Percentiles rank a stretch among this genome's conserved stretches.
These are phyloP conservation scores for Amanita rimosa DNA, from an alignment of 768 basidiomycete species.

Conservation along the genomic window DNA sequence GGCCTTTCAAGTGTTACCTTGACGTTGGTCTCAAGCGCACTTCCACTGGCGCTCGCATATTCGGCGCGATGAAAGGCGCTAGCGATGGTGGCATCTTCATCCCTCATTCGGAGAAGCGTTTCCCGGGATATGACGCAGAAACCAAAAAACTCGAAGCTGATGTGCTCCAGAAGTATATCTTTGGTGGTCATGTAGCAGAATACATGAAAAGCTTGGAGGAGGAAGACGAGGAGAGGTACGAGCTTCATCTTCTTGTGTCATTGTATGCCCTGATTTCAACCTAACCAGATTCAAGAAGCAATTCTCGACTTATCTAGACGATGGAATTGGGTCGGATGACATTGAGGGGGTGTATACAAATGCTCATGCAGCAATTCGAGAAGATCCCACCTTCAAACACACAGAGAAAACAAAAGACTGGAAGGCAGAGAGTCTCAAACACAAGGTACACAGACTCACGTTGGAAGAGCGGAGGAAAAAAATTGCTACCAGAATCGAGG, in stretches of 20 bases:
- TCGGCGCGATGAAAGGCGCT: slow-evolving; percentile 98
- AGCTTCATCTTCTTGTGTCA: slow-evolving; percentile 2
- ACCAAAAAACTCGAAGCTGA: slow-evolving; percentile 89
- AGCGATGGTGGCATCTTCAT: slow-evolving; percentile 96
- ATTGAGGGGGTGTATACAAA: slow-evolving; percentile 93
- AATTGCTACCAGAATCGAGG: slow-evolving; percentile 83
- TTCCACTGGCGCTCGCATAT: slow-evolving; percentile 93
- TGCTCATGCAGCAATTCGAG: slow-evolving; percentile 92
- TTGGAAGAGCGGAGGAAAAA: slow-evolving; percentile 65
- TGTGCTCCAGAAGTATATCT: slow-evolving; percentile 95
- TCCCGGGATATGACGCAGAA: slow-evolving; percentile 96
- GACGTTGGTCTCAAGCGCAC: slow-evolving; percentile 98
- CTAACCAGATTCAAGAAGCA: slow-evolving; percentile 85
- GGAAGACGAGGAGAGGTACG: slow-evolving; percentile 94
- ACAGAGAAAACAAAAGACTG: slow-evolving; percentile 86
- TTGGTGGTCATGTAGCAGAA: slow-evolving; percentile 94
- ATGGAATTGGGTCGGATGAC: slow-evolving; percentile 91
- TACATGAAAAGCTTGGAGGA: slow-evolving; percentile 99
- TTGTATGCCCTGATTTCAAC: not conserved
- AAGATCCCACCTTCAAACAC: slow-evolving; percentile 84
- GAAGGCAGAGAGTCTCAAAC: slow-evolving; percentile 76
- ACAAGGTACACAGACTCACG: slow-evolving; percentile 58
- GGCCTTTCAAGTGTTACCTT: slow-evolving; percentile 99
- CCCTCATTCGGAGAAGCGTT: slow-evolving; percentile 95
- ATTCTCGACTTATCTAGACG: slow-evolving; percentile 90